Conservation (phyloP, 1,284 basidiomycete genomes). For the Cryptococcus floricola region DNA sequence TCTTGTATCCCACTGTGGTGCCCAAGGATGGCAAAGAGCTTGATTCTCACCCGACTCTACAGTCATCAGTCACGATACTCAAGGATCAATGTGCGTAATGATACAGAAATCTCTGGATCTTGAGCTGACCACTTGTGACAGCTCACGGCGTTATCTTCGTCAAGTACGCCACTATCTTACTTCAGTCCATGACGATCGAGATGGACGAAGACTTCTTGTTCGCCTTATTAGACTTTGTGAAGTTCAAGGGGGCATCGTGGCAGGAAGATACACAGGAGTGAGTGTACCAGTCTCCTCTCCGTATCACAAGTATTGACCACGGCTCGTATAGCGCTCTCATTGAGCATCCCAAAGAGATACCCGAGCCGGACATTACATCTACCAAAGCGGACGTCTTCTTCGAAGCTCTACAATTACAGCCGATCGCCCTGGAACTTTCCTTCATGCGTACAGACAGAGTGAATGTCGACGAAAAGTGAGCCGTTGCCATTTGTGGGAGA, state of each 20-base stretch:
- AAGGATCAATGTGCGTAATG: conserved; percentile 75
- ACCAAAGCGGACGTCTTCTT: conserved; percentile 84
- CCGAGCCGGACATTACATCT: conserved; percentile 67
- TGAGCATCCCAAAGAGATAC: conserved; percentile 68
- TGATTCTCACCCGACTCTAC: conserved; percentile 85
- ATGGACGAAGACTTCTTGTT: conserved; percentile 96
- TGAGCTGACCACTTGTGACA: conserved; percentile 37
- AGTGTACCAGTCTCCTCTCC: conserved; percentile 31
- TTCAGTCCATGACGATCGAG: conserved; percentile 94
- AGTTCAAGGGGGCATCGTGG: conserved; percentile 87
- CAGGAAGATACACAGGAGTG: conserved; percentile 71
- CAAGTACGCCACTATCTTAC: conserved; percentile 91
- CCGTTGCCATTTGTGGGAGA: conserved; percentile 5
- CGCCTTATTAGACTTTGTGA: conserved; percentile 84
- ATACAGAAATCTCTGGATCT: neutral
- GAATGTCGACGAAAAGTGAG: conserved; percentile 87
- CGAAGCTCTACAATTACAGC: conserved; percentile 94
- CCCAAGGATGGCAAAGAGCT: conserved; percentile 73
- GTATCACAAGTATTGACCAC: conserved; percentile 8
- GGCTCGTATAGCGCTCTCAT: conserved; percentile 63
- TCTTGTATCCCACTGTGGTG: conserved; percentile 91
- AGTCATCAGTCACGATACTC: conserved; percentile 80
- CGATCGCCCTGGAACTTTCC: conserved; percentile 85
- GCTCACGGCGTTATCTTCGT: conserved; percentile 94
- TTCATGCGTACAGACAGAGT: conserved; percentile 96